Percentiles rank a stretch among this genome's conserved stretches.
Evolutionary conservation across 2,329 filamentous ascomycete species (phyloP).

Genomic region (Lecanoromycetidae sp.): DNA sequence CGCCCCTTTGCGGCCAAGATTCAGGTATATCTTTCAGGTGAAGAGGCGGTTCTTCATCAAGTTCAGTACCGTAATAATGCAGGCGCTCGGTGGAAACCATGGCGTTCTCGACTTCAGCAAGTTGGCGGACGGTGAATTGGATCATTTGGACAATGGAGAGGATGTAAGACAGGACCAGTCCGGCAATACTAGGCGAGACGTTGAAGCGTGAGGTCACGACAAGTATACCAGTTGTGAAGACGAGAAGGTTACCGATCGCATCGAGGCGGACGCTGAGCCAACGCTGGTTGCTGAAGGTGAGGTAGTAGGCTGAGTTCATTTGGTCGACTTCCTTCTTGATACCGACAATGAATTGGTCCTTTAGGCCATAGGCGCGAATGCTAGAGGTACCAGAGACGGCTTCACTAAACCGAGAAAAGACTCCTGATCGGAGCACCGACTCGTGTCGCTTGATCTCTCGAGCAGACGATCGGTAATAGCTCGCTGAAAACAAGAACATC

Average conservation of each 20-base stretch:
- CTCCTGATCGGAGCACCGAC: conserved; percentile 69
- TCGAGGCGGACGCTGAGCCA: conserved; percentile 85
- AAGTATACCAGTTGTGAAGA: conserved; percentile 78
- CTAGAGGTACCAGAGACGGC: conserved; percentile 71
- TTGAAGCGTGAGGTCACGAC: conserved; percentile 84
- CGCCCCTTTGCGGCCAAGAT: conserved; percentile 76
- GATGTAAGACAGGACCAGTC: conserved; percentile 86
- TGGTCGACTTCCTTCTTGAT: conserved; percentile 67
- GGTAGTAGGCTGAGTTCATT: conserved; percentile 89
- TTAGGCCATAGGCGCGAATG: conserved; percentile 79
- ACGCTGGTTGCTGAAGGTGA: conserved; percentile 90
- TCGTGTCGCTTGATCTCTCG: conserved; percentile 93
- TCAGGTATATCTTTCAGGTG: conserved; percentile 59
- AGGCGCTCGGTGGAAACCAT: conserved; percentile 95
- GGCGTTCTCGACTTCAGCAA: conserved; percentile 92
- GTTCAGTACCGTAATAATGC: conserved; percentile 72
- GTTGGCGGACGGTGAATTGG: conserved; percentile 84
- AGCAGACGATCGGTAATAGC: conserved; percentile 82
- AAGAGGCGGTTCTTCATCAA: conserved; percentile 81
- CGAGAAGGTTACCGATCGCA: conserved; percentile 66
- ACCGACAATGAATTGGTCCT: conserved; percentile 58
- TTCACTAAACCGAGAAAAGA: conserved; percentile 87
- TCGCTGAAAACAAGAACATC: conserved; percentile 68
- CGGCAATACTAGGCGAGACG: conserved; percentile 71
- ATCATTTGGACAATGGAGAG: conserved; percentile 89